Evolutionary conservation across 2,329 filamentous ascomycete species (phyloP).

Genomic region (Diaporthe citri): DNA sequence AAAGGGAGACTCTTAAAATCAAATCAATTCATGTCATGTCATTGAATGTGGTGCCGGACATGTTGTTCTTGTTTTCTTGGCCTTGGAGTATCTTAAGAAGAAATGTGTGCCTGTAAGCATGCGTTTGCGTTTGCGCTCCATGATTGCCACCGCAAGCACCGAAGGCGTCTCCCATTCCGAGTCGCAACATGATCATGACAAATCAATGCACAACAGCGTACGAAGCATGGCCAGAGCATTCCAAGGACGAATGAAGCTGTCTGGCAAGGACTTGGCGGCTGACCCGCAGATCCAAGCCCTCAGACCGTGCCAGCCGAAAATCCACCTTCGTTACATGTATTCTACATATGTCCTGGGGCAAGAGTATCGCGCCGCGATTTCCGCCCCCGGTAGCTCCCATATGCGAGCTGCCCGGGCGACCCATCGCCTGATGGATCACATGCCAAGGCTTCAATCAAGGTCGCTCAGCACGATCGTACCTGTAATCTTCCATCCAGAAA

Average conservation of each 20-base stretch:
- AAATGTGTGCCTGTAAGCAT: neutral
- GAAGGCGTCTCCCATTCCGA: neutral
- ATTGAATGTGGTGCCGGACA: neutral
- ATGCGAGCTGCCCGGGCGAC: neutral
- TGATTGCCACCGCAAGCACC: neutral
- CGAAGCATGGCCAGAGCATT: neutral
- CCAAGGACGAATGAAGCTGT: neutral
- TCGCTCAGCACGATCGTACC: neutral
- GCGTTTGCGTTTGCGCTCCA: neutral
- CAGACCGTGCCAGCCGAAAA: neutral
- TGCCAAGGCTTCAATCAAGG: neutral
- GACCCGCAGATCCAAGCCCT: no score
- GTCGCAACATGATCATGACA: neutral
- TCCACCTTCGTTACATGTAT: neutral
- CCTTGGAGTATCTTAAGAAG: neutral
- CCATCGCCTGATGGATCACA: neutral
- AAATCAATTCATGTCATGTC: no score
- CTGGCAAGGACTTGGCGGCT: neutral
- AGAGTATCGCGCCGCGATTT: neutral
- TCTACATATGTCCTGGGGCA: neutral
- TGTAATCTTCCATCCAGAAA: neutral
- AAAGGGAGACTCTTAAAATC: neutral
- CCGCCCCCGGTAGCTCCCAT: neutral
- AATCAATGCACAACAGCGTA: neutral
- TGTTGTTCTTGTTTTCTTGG: neutral